phyloP scores from a whole-genome alignment of 805 yeast genomes.

The Scheffersomyces ergatensis region DNA sequence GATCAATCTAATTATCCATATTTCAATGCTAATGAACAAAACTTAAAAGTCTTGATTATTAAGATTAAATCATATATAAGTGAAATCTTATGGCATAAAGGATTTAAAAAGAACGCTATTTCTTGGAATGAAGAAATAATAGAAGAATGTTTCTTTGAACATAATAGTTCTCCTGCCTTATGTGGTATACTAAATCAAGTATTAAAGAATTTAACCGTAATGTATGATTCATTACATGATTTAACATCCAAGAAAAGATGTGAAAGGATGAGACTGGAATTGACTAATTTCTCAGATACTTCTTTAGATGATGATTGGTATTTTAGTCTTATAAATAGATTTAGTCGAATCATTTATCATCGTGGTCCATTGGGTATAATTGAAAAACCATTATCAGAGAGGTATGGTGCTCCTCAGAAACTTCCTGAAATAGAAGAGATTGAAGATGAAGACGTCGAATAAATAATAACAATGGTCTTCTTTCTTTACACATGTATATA shows the following conservation, averaged over 20 bases:
- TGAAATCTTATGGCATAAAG: slow-evolving; percentile 42
- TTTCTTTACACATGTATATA: too few relatives aligned
- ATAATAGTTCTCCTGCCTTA: slow-evolving; percentile 21
- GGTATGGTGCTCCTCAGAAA: slow-evolving; percentile 33
- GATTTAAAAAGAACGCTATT: slow-evolving; percentile 35
- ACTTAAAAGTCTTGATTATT: slow-evolving; percentile 24
- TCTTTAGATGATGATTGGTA: slow-evolving; percentile 23
- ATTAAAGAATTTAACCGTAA: slow-evolving; percentile 26
- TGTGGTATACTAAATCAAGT: slow-evolving; percentile 28
- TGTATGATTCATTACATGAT: slow-evolving; percentile 29
- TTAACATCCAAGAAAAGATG: slow-evolving; percentile 23
- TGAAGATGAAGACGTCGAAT: slow-evolving; percentile 40
- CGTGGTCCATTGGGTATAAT: slow-evolving; percentile 42
- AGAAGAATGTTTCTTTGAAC: slow-evolving; percentile 30
- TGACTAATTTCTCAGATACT: slow-evolving; percentile 25
- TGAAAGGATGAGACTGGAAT: slow-evolving; percentile 18
- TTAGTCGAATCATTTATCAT: slow-evolving; percentile 37
- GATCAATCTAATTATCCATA: slow-evolving; percentile 33
- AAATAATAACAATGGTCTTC: background rate
- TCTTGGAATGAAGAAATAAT: slow-evolving; percentile 42
- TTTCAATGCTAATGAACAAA: slow-evolving; percentile 30
- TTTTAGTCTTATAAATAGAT: slow-evolving; percentile 27
- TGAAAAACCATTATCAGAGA: slow-evolving; percentile 36
- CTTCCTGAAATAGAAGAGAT: slow-evolving; percentile 38
- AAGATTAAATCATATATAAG: slow-evolving; percentile 37